These are phyloP conservation scores for Triticum urartu DNA, from an alignment of 176 grass and related monocot genomes.

Conservation along the genomic window DNA sequence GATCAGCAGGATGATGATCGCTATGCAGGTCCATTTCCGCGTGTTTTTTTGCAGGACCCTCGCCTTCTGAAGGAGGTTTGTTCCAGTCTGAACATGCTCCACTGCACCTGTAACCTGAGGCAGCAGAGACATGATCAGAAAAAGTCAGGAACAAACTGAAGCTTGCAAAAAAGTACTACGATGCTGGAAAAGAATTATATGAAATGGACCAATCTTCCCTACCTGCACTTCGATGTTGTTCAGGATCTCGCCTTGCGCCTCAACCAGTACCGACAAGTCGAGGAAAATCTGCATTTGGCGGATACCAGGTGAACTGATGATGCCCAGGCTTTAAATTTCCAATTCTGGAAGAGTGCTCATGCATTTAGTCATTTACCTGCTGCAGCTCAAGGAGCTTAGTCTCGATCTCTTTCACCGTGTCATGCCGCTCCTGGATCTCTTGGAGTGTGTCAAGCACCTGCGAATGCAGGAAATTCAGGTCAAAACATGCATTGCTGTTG, in stretches of 20 bases:
- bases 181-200: background rate
- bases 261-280: constrained; percentile 76
- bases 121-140: constrained; percentile 19
- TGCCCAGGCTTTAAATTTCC: background rate
- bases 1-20: constrained; percentile 61
- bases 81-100: constrained; percentile 56
- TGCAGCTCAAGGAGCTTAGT: constrained; percentile 74
- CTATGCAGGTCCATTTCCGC: constrained; percentile 73
- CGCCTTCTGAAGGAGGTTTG: constrained; percentile 47
- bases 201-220: background rate
- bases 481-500: background rate
- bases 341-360: background rate
- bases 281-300: constrained; percentile 56
- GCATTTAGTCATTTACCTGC: constrained; percentile 47
- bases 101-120: constrained; percentile 55
- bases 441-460: constrained; percentile 81
- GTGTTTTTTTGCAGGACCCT: constrained; percentile 64
- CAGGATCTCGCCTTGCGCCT: constrained; percentile 69
- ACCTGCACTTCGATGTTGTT: constrained; percentile 78
- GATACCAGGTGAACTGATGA: background rate
- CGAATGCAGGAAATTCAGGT: constrained; percentile 12
- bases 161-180: background rate
- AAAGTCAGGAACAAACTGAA: constrained; percentile 20
- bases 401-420: constrained; percentile 77
- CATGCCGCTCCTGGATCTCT: constrained; percentile 91